Evolutionary conservation across 139 green algal genomes (phyloP).

Genomic region (Choricystis sp.): DNA sequence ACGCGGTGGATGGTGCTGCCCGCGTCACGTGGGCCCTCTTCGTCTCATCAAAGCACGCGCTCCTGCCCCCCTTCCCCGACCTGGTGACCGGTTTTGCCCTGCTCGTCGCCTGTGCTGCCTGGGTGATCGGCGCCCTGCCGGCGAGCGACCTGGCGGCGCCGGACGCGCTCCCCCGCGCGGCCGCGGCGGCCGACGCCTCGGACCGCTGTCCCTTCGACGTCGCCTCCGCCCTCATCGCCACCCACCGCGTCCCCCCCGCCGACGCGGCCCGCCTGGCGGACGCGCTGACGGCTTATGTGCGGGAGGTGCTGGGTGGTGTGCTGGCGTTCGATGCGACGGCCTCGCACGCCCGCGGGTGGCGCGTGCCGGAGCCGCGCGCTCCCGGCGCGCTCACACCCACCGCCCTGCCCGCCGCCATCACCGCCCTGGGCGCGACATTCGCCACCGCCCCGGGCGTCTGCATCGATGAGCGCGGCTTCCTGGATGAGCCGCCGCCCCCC

Average conservation of each 20-base stretch:
- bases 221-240: neutral
- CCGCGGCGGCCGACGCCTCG: no score
- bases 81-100: conserved; percentile 22
- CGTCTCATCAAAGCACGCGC: conserved; percentile 10
- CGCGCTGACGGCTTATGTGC: neutral
- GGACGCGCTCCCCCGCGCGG: neutral
- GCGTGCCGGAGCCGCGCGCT: no score
- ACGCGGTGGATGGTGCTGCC: neutral
- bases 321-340: neutral
- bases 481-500: neutral
- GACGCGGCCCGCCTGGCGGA: neutral
- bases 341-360: neutral
- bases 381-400: neutral
- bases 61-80: conserved; percentile 18
- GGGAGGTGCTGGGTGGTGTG: neutral
- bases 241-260: neutral
- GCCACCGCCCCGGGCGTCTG: neutral
- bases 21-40: conserved; percentile 19
- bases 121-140: conserved; percentile 12
- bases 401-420: neutral
- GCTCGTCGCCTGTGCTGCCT: conserved; percentile 16
- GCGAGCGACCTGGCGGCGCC: neutral
- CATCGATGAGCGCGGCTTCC: conserved; percentile 13
- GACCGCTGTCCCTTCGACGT: neutral
- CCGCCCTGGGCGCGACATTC: neutral